phyloP scores from a whole-genome alignment of 176 grass and related monocot genomes.

The Phragmites australis region DNA sequence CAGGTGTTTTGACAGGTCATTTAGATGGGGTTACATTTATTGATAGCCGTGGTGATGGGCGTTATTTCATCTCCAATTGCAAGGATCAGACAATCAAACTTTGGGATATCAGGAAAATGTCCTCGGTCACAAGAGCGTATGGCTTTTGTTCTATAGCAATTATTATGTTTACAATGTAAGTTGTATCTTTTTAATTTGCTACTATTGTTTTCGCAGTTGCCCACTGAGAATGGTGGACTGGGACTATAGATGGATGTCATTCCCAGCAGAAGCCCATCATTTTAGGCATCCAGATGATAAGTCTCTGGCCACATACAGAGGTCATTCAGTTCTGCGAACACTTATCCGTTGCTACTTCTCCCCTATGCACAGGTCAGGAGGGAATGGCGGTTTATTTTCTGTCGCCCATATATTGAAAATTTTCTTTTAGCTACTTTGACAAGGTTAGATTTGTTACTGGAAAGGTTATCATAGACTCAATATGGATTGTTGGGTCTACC shows the following conservation, averaged over 20 bases:
- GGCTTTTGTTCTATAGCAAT: constrained; percentile 25
- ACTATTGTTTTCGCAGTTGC: constrained; percentile 39
- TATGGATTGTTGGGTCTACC: neutral
- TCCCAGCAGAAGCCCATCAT: constrained; percentile 51
- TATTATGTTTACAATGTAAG: neutral
- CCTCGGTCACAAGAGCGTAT: constrained; percentile 44
- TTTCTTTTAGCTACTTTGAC: constrained; percentile 8
- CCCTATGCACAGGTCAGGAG: constrained; percentile 69
- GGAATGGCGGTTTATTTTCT: neutral
- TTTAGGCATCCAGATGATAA: constrained; percentile 70
- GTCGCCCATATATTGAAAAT: neutral
- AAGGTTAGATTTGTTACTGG: neutral
- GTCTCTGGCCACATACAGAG: constrained; percentile 86
- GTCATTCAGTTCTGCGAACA: constrained; percentile 81
- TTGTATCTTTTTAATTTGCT: neutral
- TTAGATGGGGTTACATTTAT: constrained; percentile 92
- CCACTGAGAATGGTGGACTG: constrained; percentile 47
- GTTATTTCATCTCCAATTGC: constrained; percentile 91
- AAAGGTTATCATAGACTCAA: neutral
- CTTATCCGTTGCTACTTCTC: constrained; percentile 98
- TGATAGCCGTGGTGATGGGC: constrained; percentile 84
- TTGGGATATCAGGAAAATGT: constrained; percentile 97
- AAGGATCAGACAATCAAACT: constrained; percentile 98
- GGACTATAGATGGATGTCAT: constrained; percentile 87
- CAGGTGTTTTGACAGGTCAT: constrained; percentile 79